Base-by-base conservation (phyloP, 139 green algal species). In the Coccomyxa sp. region DNA sequence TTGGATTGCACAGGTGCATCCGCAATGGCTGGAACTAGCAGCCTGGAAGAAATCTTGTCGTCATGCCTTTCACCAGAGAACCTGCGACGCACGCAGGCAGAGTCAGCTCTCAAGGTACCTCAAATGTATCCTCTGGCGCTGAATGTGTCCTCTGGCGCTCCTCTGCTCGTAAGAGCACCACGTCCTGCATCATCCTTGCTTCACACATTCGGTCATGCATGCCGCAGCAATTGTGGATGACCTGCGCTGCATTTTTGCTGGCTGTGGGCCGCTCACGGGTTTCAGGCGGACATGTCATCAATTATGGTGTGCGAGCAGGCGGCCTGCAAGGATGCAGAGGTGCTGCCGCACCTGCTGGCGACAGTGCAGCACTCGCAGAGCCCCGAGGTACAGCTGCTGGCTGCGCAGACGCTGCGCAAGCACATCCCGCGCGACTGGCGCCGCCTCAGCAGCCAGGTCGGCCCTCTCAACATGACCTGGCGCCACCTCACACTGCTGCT, bases 351-450 rank as follows among this genome's bases (percentile, higher is more conserved):
- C 55, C 78, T 93, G 35, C 74, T 94, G 77, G 31, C 79, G n/a
- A 79, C 79, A 3, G 41, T 92, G 36, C 75, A 84, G 29, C 22
- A 54, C 35, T 73, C 80, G 39, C 39, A 55, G 9, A 34, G 81
- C 55, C 29, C 81, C 2, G 55, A 91, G 41, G 79, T 93, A 33
- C 84, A 90, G 16, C 91, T 94, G 73, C 82, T 95, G 76, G 80
- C 87, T 0, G 90, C 89, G 6, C 87, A 94, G 39, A 83, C 93
- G 54, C 74, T 94, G 68, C 83, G 91, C 14, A 94, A 93, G 73
- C 76, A 83, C n/a, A 82, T 94, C 9, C 77, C 69, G 1, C 77
- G 84, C 16, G 88, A 89, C 37, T 95, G 88, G 90, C 64, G 78
- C 18, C 76, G 64, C n/a, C 29, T 75, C 37, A 31, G 18, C 50